Base-by-base conservation (phyloP, 2,329 filamentous ascomycete species). In the Colletotrichum viniferum region DNA sequence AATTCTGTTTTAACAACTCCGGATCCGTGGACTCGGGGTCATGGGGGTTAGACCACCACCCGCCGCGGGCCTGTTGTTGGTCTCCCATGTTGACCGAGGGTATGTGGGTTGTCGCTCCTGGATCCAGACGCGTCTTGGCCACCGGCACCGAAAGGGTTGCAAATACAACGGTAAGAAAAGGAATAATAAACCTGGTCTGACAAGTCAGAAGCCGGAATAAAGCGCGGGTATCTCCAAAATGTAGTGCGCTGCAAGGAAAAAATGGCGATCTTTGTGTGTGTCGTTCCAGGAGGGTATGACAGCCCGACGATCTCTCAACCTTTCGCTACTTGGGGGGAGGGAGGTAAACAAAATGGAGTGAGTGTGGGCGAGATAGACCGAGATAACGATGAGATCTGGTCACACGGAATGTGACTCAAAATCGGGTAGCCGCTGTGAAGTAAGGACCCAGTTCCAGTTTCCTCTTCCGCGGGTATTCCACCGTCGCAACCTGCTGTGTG, bases 1-100 rank as follows among this genome's bases (percentile, higher is more conserved):
- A 96, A 83, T 96, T 90, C 79, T 96, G 94, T 82, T 90, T 93
- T 76, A 98, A 88, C 14, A 98, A 88, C n/a, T 92, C 89, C 34
- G 96, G 95, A 80, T 98, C 96, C 28, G 91, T 93, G 52, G 86
- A 80, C 73, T 87, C 85, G 79, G 91, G 81, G 78, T 86, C 83
- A n/a, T 77, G 76, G 16, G 77, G 69, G 43, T 69, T 70, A 36
- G 52, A 58, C 61, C 64, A 71, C 56, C 66, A 55, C 68, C 71
- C 68, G n/a, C 67, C 71, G 32, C 21, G 55, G 65, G 62, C 64
- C 63, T 65, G 71, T 28, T 76, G 55, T 58, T 70, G 56, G 14
- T 77, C 68, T 63, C 63, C 61, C 76, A 77, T 77, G 30, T 28
- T 43, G 69, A 70, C 38, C 26, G 58, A 28, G 38, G 34, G 55